Evolutionary conservation across 176 grass and related monocot species (phyloP), one percentile per base, ranked within the genome.

Genomic region (Paspalum vaginatum): DNA sequence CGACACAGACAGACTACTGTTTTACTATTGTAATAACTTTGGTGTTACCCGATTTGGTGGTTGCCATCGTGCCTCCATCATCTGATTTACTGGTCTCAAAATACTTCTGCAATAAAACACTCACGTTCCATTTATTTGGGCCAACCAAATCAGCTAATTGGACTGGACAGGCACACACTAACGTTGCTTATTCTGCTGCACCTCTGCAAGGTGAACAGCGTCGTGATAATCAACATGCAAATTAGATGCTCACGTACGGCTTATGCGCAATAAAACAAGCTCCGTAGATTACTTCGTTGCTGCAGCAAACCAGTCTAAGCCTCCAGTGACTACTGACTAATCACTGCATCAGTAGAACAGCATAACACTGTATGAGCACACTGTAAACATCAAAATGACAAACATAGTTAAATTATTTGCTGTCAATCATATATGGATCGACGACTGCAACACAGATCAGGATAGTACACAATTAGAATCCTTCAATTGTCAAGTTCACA

Each of bases 381-480:
- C 26, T 12, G 5, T 20, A 47, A 18, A 38, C 15, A 43, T 21
- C 24, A 68, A 81, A 57, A 75, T 40, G 37, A 41, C 20, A 60
- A 76, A 52, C 72, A 82, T 72, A 77, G 25, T 61, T 26, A 72
- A 64, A 48, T 37, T 24, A 42, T 80, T 77, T 65, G 64, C 57
- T n/a, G 72, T 87, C 86, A 86, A 32, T 32, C 32, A 32, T 66
- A 46, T 17, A 41, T 46, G 42, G 48, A 59, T 65, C 12, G 50
- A 79, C 79, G 74, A 60, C 86, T 50, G 74, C 86, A 88, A 74
- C 47, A 17, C 46, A 65, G 24, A 55, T 54, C 61, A 52, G 42
- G 46, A 40, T 10, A 57, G 27, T 66, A 32, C 32, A 32, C 32
- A 32, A 32, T 32, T 32, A 32, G 32, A 32, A 32, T 32, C 32